Evolutionary conservation across 108 stramenopile species (phyloP), one percentile per base, ranked within the genome.

Genomic region (Pseudonitzschia multiseries): DNA sequence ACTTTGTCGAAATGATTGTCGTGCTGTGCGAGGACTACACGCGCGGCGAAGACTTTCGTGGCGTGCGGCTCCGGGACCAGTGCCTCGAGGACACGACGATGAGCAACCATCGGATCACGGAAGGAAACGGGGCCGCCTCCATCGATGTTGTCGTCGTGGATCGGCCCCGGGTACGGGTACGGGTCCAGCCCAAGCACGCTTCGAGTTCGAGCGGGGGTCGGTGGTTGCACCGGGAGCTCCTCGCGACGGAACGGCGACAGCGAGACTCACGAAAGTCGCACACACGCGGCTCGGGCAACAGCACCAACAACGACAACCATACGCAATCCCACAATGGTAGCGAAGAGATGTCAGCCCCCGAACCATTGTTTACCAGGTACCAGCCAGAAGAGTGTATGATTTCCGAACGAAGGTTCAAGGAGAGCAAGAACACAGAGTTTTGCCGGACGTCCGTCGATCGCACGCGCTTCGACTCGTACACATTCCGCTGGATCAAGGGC

Each of bases 281-380:
- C n/a, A n/a, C n/a, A n/a, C n/a, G n/a, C n/a, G n/a, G n/a, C n/a
- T n/a, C 24, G 26, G 24, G 56, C 10, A 10, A 57, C 26, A 8
- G 26, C 56, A 27, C 10, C 56, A 57, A 14, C 56, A 27, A 0
- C 56, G 56, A n/a, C 56, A 57, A 57, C 13, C 56, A n/a, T n/a
- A n/a, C n/a, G n/a, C n/a, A n/a, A n/a, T n/a, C n/a, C n/a, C n/a
- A n/a, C n/a, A n/a, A n/a, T n/a, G n/a, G n/a, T n/a, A n/a, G n/a
- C n/a, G n/a, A n/a, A n/a, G n/a, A n/a, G n/a, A n/a, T n/a, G n/a
- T n/a, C n/a, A n/a, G 26, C 54, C 54, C 13, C 56, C 42, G 42
- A 57, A n/a, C 56, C 56, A n/a, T n/a, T 57, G 56, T 57, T 18
- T n/a, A 57, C 56, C 10, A 22, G 56, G 26, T 57, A 57, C 26